These are phyloP conservation scores for Chlorophyllum brunneum DNA, from an alignment of 768 basidiomycete species.

Conservation along the genomic window DNA sequence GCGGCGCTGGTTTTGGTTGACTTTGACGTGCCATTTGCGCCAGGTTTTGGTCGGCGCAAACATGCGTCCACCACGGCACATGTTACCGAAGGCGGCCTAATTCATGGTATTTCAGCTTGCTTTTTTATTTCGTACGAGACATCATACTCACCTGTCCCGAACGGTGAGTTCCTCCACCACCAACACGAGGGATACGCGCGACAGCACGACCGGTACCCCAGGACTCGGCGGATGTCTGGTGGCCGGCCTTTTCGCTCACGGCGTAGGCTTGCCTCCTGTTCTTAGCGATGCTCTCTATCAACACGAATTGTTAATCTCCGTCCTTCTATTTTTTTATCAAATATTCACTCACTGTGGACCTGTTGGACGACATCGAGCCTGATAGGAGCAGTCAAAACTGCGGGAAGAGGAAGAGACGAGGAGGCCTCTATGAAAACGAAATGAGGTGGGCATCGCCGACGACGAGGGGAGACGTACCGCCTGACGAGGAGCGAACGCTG, in stretches of 20 bases:
- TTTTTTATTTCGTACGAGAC: background rate
- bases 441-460: constrained; percentile 15
- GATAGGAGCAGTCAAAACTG: constrained; percentile 97
- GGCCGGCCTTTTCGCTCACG: constrained; percentile 96
- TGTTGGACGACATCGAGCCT: constrained; percentile 97
- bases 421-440: constrained; percentile 60
- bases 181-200: constrained; percentile 99
- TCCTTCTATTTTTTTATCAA: background rate
- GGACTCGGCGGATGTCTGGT: constrained; percentile 98
- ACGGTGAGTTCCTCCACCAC: constrained; percentile 97
- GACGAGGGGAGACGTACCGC: constrained; percentile 49
- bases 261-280: constrained; percentile 97
- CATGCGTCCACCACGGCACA: constrained; percentile 99
- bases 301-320: constrained; percentile 14
- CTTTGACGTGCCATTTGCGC: constrained; percentile 99
- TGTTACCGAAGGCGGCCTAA: constrained; percentile 99
- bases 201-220: constrained; percentile 99
- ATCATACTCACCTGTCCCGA: constrained; percentile 79
- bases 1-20: constrained; percentile 98
- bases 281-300: constrained; percentile 91
- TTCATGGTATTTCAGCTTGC: constrained; percentile 8
- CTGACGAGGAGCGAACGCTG: constrained; percentile 70
- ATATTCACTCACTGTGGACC: constrained; percentile 90
- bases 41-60: constrained; percentile 99
- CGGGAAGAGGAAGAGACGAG: constrained; percentile 86